A percentile compares a stretch with the other conserved stretches of the same genome.
phyloP scores from a whole-genome alignment of 169 alveolate genomes.

The Cryptosporidium andersoni region DNA sequence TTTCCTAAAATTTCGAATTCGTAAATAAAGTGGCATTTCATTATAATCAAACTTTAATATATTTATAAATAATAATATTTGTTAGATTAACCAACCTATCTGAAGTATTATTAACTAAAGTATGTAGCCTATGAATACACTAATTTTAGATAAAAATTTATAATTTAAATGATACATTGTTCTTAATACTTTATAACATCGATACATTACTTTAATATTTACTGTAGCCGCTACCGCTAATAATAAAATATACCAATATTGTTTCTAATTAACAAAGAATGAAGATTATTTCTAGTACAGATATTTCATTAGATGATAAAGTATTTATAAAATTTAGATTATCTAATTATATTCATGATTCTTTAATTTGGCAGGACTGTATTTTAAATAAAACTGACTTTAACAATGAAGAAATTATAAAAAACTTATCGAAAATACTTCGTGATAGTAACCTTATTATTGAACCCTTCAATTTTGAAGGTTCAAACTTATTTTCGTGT shows the following conservation, averaged over 20 bases:
- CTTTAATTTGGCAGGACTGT: background rate
- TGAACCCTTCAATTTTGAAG: background rate
- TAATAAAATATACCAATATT: no score
- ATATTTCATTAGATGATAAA: constrained; percentile 46
- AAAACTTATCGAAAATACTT: background rate
- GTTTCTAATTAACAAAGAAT: background rate
- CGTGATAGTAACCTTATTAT: background rate
- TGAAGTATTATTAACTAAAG: no score
- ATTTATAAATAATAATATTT: no score
- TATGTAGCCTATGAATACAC: no score
- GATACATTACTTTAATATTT: no score
- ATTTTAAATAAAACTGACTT: background rate
- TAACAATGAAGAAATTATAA: background rate
- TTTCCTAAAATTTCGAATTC: background rate
- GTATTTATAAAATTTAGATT: constrained; percentile 34
- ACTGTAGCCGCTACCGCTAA: no score
- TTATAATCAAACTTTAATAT: background rate
- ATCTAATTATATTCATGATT: constrained; percentile 20
- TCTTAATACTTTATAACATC: no score
- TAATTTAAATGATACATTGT: no score
- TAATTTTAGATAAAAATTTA: no score
- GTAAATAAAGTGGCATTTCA: background rate
- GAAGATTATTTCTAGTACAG: constrained; percentile 11
- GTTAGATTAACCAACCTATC: no score
- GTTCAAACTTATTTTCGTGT: constrained; percentile 14